Conservation (phyloP, 805 yeast genomes). For the Teunomyces pallodes region DNA sequence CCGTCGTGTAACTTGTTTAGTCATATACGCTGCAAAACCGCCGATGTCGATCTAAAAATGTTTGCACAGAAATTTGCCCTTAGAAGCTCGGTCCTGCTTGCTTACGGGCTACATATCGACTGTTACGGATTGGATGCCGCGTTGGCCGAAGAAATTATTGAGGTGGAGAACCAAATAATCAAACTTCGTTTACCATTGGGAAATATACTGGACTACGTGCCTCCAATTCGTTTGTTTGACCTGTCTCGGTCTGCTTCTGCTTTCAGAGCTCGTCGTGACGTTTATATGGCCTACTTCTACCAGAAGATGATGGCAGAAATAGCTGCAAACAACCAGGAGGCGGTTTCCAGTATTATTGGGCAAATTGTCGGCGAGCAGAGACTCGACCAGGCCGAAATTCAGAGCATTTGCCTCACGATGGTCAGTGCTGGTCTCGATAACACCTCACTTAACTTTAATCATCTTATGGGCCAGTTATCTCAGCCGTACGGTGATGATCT, state of each 20-base stretch:
- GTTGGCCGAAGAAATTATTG: slow-evolving; percentile 51
- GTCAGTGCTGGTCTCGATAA: slow-evolving; percentile 80
- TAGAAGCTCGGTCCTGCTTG: slow-evolving; percentile 46
- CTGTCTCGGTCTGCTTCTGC: slow-evolving; percentile 12
- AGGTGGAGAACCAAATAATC: slow-evolving; percentile 56
- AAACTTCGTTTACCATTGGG: slow-evolving; percentile 57
- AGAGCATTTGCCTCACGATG: slow-evolving; percentile 67
- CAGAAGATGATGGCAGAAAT: slow-evolving; percentile 12
- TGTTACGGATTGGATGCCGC: slow-evolving; percentile 31
- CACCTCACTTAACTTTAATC: slow-evolving; percentile 59
- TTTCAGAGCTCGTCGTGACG: slow-evolving; percentile 43
- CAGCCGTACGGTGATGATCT: slow-evolving; percentile 36
- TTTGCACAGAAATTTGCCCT: slow-evolving; percentile 51
- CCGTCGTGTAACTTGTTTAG: slow-evolving; percentile 19
- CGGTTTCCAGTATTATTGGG: slow-evolving; percentile 27
- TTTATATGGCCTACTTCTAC: slow-evolving; percentile 44
- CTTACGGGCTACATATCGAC: slow-evolving; percentile 53
- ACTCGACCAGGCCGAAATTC: slow-evolving; percentile 40
- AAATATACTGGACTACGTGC: slow-evolving; percentile 54
- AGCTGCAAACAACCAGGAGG: slow-evolving; percentile 18
- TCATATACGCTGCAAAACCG: slow-evolving; percentile 6
- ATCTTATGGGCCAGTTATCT: slow-evolving; percentile 59
- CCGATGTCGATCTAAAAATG: slow-evolving; percentile 40
- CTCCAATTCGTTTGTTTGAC: slow-evolving; percentile 38
- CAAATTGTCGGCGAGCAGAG: slow-evolving; percentile 10